These are phyloP conservation scores for Termitomyces sp. DNA, from an alignment of 768 basidiomycete genomes.

Conservation along the genomic window DNA sequence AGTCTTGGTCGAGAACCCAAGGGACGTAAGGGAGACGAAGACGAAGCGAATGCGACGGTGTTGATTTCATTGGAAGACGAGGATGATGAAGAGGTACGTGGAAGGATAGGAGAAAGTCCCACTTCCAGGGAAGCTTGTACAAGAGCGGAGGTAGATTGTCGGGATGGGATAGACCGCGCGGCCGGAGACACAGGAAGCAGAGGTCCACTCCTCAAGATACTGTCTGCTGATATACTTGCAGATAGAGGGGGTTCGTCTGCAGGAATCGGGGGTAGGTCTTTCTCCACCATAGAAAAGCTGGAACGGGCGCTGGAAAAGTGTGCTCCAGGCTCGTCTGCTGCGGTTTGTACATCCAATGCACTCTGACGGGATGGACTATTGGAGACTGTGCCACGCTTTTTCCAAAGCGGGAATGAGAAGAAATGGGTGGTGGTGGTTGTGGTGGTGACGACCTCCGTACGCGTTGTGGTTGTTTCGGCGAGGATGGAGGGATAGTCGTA, in stretches of 20 bases:
- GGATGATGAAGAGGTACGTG: conserved; percentile 33
- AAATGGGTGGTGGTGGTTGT: conserved; percentile 54
- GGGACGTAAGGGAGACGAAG: conserved; percentile 14
- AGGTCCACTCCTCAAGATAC: neutral
- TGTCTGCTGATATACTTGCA: neutral
- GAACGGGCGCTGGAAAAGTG: conserved; percentile 15
- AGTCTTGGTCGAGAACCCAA: conserved; percentile 18
- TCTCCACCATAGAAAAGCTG: conserved; percentile 28
- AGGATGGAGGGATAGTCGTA: conserved; percentile 32
- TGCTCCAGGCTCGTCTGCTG: conserved; percentile 19
- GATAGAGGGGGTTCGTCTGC: conserved; percentile 17
- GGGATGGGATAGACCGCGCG: conserved; percentile 5
- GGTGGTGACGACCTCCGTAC: conserved; percentile 39
- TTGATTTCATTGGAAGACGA: conserved; percentile 43
- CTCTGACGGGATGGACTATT: conserved; percentile 23
- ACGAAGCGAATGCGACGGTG: conserved; percentile 36
- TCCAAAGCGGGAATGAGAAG: conserved; percentile 65
- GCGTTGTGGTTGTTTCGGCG: conserved; percentile 43
- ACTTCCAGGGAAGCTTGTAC: conserved; percentile 56
- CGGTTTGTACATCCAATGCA: conserved; percentile 13
- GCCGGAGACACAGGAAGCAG: neutral
- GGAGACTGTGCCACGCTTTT: conserved; percentile 38
- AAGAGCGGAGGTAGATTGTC: conserved; percentile 33
- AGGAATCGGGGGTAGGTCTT: conserved; percentile 49
- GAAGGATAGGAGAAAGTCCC: conserved; percentile 51